Conservation (phyloP, 1,284 basidiomycete species). For the Cryptococcus deneoformans region DNA sequence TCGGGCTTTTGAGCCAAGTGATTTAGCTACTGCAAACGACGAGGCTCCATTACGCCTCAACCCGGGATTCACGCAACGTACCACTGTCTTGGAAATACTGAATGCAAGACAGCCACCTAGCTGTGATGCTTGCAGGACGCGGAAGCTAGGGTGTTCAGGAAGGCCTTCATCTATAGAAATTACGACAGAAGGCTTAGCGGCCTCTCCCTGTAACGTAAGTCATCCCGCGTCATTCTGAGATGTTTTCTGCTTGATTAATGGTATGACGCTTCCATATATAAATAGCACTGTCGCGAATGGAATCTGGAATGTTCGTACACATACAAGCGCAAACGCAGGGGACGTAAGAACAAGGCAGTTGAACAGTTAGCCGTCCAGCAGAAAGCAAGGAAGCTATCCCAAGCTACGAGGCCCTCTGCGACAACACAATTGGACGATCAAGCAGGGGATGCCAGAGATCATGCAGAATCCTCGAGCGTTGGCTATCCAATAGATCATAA, state of each 20-base stretch:
- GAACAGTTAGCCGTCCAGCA: conserved; percentile 21
- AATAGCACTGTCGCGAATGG: conserved; percentile 27
- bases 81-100: too few relatives aligned
- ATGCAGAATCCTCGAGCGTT: too few relatives aligned
- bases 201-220: conserved; percentile 21
- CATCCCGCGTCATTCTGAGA: not conserved
- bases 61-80: too few relatives aligned
- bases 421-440: too few relatives aligned
- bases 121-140: conserved; percentile 25
- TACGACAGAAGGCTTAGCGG: conserved; percentile 10
- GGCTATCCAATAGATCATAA: too few relatives aligned
- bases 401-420: not conserved
- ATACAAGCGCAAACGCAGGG: conserved; percentile 28
- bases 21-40: too few relatives aligned
- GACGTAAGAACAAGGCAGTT: conserved; percentile 16
- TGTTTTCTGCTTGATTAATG: not conserved
- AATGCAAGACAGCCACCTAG: conserved; percentile 8
- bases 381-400: conserved; percentile 1
- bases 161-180: conserved; percentile 19
- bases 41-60: too few relatives aligned
- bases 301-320: conserved; percentile 22
- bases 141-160: conserved; percentile 25
- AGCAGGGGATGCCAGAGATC: too few relatives aligned
- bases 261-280: not conserved
- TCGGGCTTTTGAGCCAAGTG: too few relatives aligned